These are phyloP conservation scores for Atkinsonella texensis DNA, from an alignment of 2,329 filamentous ascomycete species.

Conservation along the genomic window DNA sequence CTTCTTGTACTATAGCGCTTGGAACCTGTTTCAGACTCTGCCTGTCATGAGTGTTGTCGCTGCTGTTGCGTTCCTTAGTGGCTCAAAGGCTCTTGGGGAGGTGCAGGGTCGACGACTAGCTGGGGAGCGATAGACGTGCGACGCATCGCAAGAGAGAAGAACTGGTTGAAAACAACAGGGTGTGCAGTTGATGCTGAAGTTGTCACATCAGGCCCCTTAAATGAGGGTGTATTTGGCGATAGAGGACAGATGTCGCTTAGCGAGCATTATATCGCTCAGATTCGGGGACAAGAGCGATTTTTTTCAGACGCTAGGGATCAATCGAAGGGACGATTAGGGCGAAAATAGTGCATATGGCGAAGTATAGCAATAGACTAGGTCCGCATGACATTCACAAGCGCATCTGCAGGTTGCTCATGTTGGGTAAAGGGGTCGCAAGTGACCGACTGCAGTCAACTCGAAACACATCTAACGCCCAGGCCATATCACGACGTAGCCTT, in stretches of 20 bases:
- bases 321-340: neutral
- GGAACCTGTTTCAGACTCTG: conserved; percentile 85
- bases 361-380: neutral
- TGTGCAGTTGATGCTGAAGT: neutral
- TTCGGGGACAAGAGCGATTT: neutral
- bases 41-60: conserved; percentile 59
- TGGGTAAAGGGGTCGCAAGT: neutral
- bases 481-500: neutral
- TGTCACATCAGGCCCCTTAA: neutral
- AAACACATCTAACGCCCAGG: no score
- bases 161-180: neutral
- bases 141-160: neutral
- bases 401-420: neutral
- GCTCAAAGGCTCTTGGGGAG: conserved; percentile 81
- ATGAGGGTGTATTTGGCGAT: neutral
- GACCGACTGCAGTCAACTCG: no score
- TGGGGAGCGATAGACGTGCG: conserved; percentile 42
- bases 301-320: neutral
- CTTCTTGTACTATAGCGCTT: conserved; percentile 84
- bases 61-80: conserved; percentile 68
- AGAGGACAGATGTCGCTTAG: neutral
- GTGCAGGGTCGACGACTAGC: conserved; percentile 80
- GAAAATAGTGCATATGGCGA: neutral
- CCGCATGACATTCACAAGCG: neutral
- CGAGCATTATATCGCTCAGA: neutral